Percentiles rank a stretch among this genome's conserved stretches.
Conservation (phyloP, 352 stramenopile genomes). For the Globisporangium nunn region DNA sequence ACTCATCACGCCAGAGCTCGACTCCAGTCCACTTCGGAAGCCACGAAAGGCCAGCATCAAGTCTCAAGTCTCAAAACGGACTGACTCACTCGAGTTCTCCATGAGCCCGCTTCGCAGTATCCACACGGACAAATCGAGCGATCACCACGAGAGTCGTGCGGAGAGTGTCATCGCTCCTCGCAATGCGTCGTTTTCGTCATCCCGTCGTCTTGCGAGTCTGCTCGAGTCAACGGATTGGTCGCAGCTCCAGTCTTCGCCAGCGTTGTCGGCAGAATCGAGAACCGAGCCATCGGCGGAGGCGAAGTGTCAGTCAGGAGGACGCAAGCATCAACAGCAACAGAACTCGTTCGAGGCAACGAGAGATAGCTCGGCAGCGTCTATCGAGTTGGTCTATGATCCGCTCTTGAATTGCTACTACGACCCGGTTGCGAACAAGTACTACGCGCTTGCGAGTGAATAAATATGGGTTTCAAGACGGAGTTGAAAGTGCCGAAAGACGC, state of each 20-base stretch:
- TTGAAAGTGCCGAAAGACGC: background rate
- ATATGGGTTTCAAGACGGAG: constrained; percentile 1
- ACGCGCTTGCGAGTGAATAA: constrained; percentile 51
- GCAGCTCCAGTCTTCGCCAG: background rate
- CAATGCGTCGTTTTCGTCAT: constrained; percentile 27
- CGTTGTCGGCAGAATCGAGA: background rate
- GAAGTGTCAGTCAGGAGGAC: background rate
- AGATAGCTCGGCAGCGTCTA: background rate
- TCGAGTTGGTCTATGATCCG: constrained; percentile 83
- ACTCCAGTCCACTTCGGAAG: background rate
- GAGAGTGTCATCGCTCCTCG: background rate
- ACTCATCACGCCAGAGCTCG: background rate
- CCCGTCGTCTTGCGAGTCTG: constrained; percentile 38
- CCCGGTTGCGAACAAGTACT: constrained; percentile 80
- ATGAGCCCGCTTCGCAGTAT: constrained; percentile 1
- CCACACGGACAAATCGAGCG: background rate
- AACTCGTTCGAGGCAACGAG: background rate
- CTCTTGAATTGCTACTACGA: constrained; percentile 83
- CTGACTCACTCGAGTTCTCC: constrained; percentile 2
- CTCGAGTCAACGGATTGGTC: constrained; percentile 71
- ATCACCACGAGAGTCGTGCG: background rate
- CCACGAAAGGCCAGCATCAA: background rate
- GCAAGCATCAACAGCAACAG: background rate
- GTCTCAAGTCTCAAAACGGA: background rate
- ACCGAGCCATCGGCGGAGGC: background rate